Percentiles rank a stretch among this genome's conserved stretches.
Conservation (phyloP, 2,329 filamentous ascomycete species). For the Colletotrichum coccodes region DNA sequence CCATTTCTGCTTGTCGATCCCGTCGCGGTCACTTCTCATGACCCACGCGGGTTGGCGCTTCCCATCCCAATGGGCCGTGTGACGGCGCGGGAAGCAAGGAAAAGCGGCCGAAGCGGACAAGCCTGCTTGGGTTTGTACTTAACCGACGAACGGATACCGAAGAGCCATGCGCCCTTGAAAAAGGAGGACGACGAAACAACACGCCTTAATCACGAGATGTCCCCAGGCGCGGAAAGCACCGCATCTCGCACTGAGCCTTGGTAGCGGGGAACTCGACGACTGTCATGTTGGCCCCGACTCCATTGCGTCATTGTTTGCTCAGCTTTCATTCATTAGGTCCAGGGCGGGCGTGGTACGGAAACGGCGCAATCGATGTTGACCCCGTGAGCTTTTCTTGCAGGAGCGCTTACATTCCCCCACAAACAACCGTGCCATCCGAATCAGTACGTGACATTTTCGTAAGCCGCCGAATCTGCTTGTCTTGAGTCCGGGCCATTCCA, state of each 20-base stretch:
- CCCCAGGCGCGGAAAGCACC: neutral
- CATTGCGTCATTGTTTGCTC: slow-evolving; percentile 14
- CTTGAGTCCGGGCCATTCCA: neutral
- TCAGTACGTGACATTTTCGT: neutral
- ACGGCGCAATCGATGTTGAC: slow-evolving; percentile 4
- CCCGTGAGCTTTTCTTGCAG: slow-evolving; percentile 26
- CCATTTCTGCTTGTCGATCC: slow-evolving; percentile 11
- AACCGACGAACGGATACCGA: neutral
- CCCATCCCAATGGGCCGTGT: neutral
- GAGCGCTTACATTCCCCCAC: slow-evolving; percentile 14
- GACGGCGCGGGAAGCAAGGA: slow-evolving; percentile 5
- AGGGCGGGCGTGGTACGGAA: slow-evolving; percentile 1
- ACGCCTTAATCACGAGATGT: slow-evolving; percentile 14
- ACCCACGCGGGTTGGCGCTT: slow-evolving; percentile 26
- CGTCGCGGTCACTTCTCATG: slow-evolving; percentile 12
- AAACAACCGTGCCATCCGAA: slow-evolving; percentile 31
- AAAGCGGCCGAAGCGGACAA: neutral
- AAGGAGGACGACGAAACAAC: slow-evolving; percentile 16
- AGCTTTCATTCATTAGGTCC: too few relatives aligned
- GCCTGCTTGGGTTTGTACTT: neutral
- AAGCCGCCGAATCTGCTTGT: neutral
- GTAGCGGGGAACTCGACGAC: neutral
- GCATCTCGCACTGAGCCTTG: neutral
- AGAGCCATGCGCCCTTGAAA: slow-evolving; percentile 5
- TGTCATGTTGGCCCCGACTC: neutral